Evolutionary conservation across 208 protist genomes (phyloP).

Genomic region (Lotmaria passim): DNA sequence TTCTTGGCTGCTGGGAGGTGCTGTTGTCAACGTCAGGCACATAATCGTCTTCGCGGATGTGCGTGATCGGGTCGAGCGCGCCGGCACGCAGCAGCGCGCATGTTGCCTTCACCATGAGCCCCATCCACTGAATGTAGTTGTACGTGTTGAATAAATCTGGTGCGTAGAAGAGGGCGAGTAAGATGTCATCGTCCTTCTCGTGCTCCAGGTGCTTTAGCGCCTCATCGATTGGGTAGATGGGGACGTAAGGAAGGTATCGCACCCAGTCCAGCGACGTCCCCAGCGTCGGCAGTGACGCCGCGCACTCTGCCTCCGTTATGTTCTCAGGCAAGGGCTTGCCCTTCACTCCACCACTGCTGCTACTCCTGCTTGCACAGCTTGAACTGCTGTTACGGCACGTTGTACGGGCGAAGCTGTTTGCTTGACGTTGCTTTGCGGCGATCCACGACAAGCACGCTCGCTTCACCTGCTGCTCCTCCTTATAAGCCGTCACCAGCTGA

Average conservation of each 20-base stretch:
- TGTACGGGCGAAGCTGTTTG: neutral
- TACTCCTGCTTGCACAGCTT: no score
- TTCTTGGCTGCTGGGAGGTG: neutral
- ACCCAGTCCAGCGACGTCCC: conserved; percentile 37
- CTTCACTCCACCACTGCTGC: neutral
- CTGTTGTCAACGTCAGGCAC: neutral
- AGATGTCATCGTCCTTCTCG: conserved; percentile 35
- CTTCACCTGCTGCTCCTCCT: conserved; percentile 31
- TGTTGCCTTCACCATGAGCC: conserved; percentile 33
- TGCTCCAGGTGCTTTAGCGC: conserved; percentile 33
- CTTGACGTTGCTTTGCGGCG: neutral
- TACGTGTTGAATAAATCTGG: conserved; percentile 58
- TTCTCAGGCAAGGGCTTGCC: neutral
- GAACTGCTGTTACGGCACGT: neutral
- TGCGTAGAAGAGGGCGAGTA: conserved; percentile 60
- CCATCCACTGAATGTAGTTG: conserved; percentile 59
- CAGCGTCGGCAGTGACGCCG: neutral
- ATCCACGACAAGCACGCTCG: conserved; percentile 12
- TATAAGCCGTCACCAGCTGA: conserved; percentile 19
- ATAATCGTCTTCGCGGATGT: conserved; percentile 17
- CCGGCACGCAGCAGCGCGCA: conserved; percentile 28
- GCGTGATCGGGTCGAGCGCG: conserved; percentile 17
- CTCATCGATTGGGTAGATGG: conserved; percentile 32
- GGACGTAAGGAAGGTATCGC: conserved; percentile 29
- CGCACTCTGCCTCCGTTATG: neutral